These are phyloP conservation scores for Geotrichum klebahnii DNA, from an alignment of 1,139 yeast genomes.

Conservation along the genomic window DNA sequence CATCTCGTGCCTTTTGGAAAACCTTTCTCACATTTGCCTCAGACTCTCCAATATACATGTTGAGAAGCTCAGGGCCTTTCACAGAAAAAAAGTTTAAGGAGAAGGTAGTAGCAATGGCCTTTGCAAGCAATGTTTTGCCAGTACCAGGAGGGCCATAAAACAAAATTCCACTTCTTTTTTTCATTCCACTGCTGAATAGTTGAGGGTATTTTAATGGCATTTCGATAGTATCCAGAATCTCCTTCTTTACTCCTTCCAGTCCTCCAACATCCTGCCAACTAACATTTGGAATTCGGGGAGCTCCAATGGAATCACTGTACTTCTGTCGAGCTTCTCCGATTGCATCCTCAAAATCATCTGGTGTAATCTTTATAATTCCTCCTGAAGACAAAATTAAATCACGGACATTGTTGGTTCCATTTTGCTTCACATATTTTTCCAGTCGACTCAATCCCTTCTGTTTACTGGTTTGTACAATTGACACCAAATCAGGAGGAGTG, in stretches of 20 bases:
- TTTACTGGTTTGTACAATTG: constrained; percentile 67
- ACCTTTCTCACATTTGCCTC: constrained; percentile 95
- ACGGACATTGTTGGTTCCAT: constrained; percentile 30
- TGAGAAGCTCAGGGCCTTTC: constrained; percentile 89
- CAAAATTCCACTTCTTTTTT: constrained; percentile 87
- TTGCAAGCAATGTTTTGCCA: constrained; percentile 90
- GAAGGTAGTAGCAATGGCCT: constrained; percentile 93
- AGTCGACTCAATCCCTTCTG: constrained; percentile 53
- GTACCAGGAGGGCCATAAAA: constrained; percentile 99
- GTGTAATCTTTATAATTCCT: constrained; percentile 54
- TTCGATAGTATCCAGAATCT: constrained; percentile 90
- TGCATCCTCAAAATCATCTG: constrained; percentile 66
- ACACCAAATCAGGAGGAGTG: constrained; percentile 74
- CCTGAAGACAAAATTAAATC: constrained; percentile 33
- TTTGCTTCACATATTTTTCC: constrained; percentile 30
- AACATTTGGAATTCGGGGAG: constrained; percentile 92
- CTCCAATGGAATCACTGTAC: constrained; percentile 92
- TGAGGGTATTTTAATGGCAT: constrained; percentile 94
- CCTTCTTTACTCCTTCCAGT: constrained; percentile 80
- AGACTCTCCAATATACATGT: constrained; percentile 97
- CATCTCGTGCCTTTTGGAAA: constrained; percentile 90
- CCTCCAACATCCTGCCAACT: constrained; percentile 97
- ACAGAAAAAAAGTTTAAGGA: constrained; percentile 91
- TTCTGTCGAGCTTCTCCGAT: constrained; percentile 80
- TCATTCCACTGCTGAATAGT: constrained; percentile 77